Evolutionary conservation across 2,329 filamentous ascomycete species (phyloP).

Genomic region (Gnomoniopsis smithogilvyi): DNA sequence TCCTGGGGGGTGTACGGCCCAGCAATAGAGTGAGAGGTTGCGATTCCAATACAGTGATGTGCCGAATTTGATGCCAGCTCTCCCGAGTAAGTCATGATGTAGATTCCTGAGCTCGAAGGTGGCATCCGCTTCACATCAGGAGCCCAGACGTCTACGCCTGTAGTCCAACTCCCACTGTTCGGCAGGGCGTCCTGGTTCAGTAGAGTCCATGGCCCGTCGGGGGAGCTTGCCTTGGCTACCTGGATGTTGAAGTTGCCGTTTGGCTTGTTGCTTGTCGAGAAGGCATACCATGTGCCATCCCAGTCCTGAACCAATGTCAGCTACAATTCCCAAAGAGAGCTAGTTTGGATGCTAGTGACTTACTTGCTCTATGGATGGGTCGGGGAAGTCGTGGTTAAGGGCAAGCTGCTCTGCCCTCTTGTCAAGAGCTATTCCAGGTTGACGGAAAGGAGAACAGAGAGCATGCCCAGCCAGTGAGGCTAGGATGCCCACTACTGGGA

Average conservation of each 20-base stretch:
- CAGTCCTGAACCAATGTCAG: slow-evolving; percentile 25
- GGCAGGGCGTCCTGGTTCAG: slow-evolving; percentile 52
- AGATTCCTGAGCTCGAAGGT: slow-evolving; percentile 37
- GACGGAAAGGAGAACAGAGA: slow-evolving; percentile 1
- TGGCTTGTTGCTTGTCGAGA: slow-evolving; percentile 43
- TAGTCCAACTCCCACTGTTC: slow-evolving; percentile 49
- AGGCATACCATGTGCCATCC: slow-evolving; percentile 52
- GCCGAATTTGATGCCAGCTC: slow-evolving; percentile 33
- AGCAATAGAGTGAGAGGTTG: slow-evolving; percentile 40
- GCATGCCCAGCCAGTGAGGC: slow-evolving; percentile 5
- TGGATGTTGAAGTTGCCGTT: slow-evolving; percentile 45
- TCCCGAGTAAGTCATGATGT: slow-evolving; percentile 59
- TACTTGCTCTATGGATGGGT: slow-evolving; percentile 49
- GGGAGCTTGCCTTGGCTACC: slow-evolving; percentile 46
- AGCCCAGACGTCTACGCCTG: slow-evolving; percentile 54
- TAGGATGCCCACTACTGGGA: slow-evolving; percentile 9
- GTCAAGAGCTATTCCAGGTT: not conserved
- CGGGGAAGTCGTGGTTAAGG: slow-evolving; percentile 44
- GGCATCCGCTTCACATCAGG: slow-evolving; percentile 53
- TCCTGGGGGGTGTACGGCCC: slow-evolving; percentile 52
- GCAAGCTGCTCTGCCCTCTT: slow-evolving; percentile 12
- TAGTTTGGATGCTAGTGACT: not conserved
- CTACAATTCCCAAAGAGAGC: not conserved
- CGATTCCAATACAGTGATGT: slow-evolving; percentile 58
- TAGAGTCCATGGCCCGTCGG: slow-evolving; percentile 43